Conservation (phyloP, 495 filamentous ascomycete species). For the Xylaria flabelliformis region DNA sequence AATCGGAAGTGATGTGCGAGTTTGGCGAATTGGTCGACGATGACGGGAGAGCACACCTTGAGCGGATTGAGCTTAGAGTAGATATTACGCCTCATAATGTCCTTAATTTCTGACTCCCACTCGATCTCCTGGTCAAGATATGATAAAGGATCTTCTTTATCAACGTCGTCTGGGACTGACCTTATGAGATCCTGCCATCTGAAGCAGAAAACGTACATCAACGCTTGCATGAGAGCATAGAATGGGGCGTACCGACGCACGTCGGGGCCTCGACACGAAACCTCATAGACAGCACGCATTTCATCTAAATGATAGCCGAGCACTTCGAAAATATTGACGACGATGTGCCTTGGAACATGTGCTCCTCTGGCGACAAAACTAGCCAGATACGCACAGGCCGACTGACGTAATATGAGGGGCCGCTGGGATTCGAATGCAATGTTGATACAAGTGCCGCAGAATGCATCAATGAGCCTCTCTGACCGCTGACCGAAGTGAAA, state of each 20-base stretch:
- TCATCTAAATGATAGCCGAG: slow-evolving; percentile 75
- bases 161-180: slow-evolving; percentile 53
- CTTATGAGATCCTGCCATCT: slow-evolving; percentile 88
- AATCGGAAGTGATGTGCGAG: slow-evolving; percentile 83
- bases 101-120: slow-evolving; percentile 76
- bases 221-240: slow-evolving; percentile 86
- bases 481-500: slow-evolving; percentile 91
- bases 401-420: slow-evolving; percentile 74
- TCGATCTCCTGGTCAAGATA: slow-evolving; percentile 67
- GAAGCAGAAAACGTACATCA: slow-evolving; percentile 97
- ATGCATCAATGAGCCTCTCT: slow-evolving; percentile 74
- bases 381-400: slow-evolving; percentile 89
- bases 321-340: slow-evolving; percentile 77
- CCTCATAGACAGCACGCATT: slow-evolving; percentile 68
- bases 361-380: slow-evolving; percentile 90
- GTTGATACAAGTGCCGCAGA: slow-evolving; percentile 74
- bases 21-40: slow-evolving; percentile 89
- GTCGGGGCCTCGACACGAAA: slow-evolving; percentile 79
- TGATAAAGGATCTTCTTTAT: slow-evolving; percentile 61
- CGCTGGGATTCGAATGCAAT: slow-evolving; percentile 57
- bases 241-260: slow-evolving; percentile 81
- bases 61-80: slow-evolving; percentile 90
- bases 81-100: slow-evolving; percentile 74
- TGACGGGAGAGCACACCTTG: slow-evolving; percentile 91
- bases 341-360: slow-evolving; percentile 73